phyloP scores from a whole-genome alignment of 805 yeast genomes.

The Candida montana region DNA sequence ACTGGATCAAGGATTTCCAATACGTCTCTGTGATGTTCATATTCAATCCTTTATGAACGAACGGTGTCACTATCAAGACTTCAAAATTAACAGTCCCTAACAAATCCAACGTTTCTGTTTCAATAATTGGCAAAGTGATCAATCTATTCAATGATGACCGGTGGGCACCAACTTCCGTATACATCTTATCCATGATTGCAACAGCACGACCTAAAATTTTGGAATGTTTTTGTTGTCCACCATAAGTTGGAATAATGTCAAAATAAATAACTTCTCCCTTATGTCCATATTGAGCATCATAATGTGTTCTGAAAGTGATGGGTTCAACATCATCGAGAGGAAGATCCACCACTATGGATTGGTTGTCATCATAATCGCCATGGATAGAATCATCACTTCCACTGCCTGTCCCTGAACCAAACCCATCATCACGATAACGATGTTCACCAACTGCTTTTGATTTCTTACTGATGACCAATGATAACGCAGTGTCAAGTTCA shows the following conservation, averaged over 20 bases:
- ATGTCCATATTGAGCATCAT: constrained; percentile 32
- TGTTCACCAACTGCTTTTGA: neutral
- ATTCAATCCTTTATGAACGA: constrained; percentile 62
- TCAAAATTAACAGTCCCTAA: constrained; percentile 79
- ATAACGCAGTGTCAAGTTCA: constrained; percentile 82
- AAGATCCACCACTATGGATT: constrained; percentile 64
- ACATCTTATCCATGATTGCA: constrained; percentile 57
- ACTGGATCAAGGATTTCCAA: constrained; percentile 85
- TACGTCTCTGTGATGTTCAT: constrained; percentile 69
- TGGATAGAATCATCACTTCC: constrained; percentile 14
- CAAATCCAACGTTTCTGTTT: constrained; percentile 61
- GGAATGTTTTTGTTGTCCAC: constrained; percentile 35
- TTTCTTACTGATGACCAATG: constrained; percentile 52
- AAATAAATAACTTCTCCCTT: constrained; percentile 59
- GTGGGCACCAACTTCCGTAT: constrained; percentile 62
- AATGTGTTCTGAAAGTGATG: constrained; percentile 58
- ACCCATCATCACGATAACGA: constrained; percentile 15
- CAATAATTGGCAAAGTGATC: constrained; percentile 72
- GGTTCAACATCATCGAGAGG: constrained; percentile 81
- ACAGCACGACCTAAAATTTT: constrained; percentile 75
- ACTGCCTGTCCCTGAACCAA: no score
- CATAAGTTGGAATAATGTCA: constrained; percentile 88
- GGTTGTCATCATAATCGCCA: constrained; percentile 35
- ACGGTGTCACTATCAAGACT: constrained; percentile 64
- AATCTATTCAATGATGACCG: constrained; percentile 61